These are phyloP conservation scores for Nyssa sinensis DNA, from an alignment of 148 eudicot species.

Conservation along the genomic window DNA sequence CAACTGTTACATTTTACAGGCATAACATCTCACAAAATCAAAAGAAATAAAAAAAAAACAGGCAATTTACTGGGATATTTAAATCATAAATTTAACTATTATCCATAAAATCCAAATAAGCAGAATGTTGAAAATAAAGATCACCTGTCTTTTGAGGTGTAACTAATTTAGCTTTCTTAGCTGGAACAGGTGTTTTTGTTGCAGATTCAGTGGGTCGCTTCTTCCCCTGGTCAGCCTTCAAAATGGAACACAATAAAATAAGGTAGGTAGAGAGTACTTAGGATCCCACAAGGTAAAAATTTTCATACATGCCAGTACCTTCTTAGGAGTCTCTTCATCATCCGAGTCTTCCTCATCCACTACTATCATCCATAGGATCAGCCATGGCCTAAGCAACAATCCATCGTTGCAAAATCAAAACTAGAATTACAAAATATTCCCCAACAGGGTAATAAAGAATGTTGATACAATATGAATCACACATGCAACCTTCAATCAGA, in stretches of 20 bases:
- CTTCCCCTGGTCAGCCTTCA: slow-evolving; percentile 35
- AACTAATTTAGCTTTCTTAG: slow-evolving; percentile 50
- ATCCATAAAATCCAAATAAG: not conserved
- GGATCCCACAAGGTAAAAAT: not conserved
- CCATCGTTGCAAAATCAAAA: not conserved
- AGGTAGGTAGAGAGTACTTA: not conserved
- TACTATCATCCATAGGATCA: slow-evolving; percentile 20
- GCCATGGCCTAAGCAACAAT: slow-evolving; percentile 23
- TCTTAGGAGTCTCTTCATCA: slow-evolving; percentile 23
- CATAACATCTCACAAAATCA: not conserved
- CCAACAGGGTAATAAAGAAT: not conserved
- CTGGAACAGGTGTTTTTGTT: slow-evolving; percentile 46
- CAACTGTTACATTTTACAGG: not conserved
- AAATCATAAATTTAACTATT: slow-evolving; percentile 6
- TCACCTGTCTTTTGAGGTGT: slow-evolving; percentile 63
- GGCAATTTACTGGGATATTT: no score
- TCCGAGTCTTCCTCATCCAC: no score
- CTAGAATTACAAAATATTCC: no score
- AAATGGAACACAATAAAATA: not conserved
- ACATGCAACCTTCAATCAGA: not conserved
- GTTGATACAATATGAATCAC: not conserved
- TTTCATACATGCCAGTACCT: slow-evolving; percentile 14
- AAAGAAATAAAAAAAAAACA: not conserved
- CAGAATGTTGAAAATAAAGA: not conserved
- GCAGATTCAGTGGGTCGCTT: slow-evolving; percentile 41